Base-by-base conservation (phyloP, 2,329 filamentous ascomycete species). In the Trichophyton schoenleinii region DNA sequence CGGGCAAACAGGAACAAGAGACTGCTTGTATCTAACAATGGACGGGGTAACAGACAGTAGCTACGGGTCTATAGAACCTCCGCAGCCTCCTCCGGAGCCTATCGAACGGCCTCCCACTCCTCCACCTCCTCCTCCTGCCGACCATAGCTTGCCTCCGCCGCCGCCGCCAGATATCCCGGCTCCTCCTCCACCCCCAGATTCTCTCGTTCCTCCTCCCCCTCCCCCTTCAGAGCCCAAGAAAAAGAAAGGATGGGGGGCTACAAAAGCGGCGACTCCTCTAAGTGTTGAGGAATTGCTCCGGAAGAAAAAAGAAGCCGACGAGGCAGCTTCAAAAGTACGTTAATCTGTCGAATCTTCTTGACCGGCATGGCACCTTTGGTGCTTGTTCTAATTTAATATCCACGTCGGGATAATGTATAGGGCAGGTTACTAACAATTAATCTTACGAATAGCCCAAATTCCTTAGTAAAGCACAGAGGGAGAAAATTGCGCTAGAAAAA, bases 241-340 rank as follows among this genome's bases (percentile, higher is more conserved):
- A 69, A 83, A 84, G 67, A 68, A 71, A 59, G 80, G 81, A 66
- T 82, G 79, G 79, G 79, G 78, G 11, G 67, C 74, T 22, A 63
- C 70, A 46, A 64, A 67, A 70, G 64, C 70, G 5, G 62, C 67
- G 2, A 70, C 71, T 5, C 88, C 88, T 7, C 78, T 95, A 57
- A 91, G 89, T 70, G 86, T 96, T 61, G 91, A 96, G 73, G 88
- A 95, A 68, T 81, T 96, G 3, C 76, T 96, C 22, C 84, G 85
- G 66, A 87, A 91, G 76, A 95, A 95, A 79, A 89, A 88, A 70
- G 89, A 89, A 64, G 87, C 88, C 31, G 89, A 94, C 74, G 88
- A 87, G 41, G 89, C 87, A 15, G 87, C 89, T 8, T 83, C 89
- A 61, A 96, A 94, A 75, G 81, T 83, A 76, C 67, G 73, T 63